phyloP scores from a whole-genome alignment of 2,329 filamentous ascomycete genomes.

The Fusarium gaditjirri region DNA sequence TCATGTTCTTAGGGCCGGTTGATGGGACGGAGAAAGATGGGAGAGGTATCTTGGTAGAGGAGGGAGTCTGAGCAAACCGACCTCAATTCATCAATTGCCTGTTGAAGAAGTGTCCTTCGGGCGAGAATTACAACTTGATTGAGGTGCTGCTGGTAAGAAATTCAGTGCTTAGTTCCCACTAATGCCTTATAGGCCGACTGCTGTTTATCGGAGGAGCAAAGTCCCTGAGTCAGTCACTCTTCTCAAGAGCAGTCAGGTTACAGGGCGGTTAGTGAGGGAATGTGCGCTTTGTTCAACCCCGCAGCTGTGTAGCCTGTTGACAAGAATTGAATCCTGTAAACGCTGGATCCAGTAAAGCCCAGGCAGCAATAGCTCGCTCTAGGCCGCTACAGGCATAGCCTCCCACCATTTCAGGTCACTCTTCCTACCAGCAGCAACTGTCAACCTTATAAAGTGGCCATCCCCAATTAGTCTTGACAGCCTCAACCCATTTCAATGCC shows the following conservation, averaged over 20 bases:
- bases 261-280: not conserved
- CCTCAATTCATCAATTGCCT: not conserved
- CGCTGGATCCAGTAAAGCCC: not conserved
- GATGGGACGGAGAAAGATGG: constrained; percentile 5
- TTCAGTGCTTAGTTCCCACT: not conserved
- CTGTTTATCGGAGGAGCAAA: not conserved
- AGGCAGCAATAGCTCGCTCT: not conserved
- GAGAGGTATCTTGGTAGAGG: not conserved
- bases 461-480: not conserved
- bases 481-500: not conserved
- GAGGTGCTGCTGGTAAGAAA: not conserved
- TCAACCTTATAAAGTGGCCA: not conserved
- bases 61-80: not conserved
- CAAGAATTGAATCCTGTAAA: not conserved
- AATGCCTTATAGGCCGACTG: too few species aligned
- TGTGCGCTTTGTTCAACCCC: not conserved
- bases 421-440: not conserved
- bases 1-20: not conserved
- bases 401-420: not conserved
- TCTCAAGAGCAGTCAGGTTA: not conserved
- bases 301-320: not conserved
- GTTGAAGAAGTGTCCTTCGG: not conserved
- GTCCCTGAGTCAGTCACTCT: not conserved
- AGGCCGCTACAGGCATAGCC: not conserved
- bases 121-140: not conserved